These are phyloP conservation scores for Candida nanaspora DNA, from an alignment of 805 yeast species.

Conservation along the genomic window DNA sequence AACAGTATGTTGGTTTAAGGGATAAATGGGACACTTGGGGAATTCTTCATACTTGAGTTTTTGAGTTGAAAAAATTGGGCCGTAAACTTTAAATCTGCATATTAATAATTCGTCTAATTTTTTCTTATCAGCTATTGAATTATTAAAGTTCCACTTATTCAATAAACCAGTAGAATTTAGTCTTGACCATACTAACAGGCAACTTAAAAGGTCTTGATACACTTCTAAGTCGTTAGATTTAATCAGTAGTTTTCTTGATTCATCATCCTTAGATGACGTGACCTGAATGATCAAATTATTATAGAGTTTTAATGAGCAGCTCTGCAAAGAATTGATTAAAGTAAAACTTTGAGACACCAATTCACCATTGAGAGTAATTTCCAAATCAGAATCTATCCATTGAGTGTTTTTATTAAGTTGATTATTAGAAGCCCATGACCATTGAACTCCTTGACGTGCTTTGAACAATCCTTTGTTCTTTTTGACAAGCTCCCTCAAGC, in stretches of 20 bases:
- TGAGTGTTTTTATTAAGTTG: not conserved
- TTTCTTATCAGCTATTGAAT: conserved; percentile 18
- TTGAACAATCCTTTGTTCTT: conserved; percentile 9
- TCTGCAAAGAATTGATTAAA: conserved; percentile 20
- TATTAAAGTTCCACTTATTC: conserved; percentile 40
- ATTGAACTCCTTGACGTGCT: conserved; percentile 8
- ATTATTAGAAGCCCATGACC: conserved; percentile 13
- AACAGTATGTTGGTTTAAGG: not conserved
- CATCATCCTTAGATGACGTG: conserved; percentile 26
- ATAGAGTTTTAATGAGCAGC: conserved; percentile 19
- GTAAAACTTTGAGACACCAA: conserved; percentile 13
- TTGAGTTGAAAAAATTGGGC: conserved; percentile 42
- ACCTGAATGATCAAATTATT: conserved; percentile 32
- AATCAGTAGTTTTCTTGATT: conserved; percentile 1
- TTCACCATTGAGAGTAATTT: conserved; percentile 20
- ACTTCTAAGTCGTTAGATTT: conserved; percentile 28
- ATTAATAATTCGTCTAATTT: conserved; percentile 38
- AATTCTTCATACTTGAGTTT: not conserved
- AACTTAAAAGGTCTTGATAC: conserved; percentile 33
- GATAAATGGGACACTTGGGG: conserved; percentile 3
- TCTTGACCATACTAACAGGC: conserved; percentile 43
- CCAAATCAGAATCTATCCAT: conserved; percentile 19
- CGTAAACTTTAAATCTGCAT: conserved; percentile 59
- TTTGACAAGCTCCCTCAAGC: conserved; percentile 5
- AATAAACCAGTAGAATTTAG: conserved; percentile 38